A percentile compares a stretch with the other conserved stretches of the same genome.
Evolutionary conservation across 768 basidiomycete species (phyloP).

Genomic region (Auriculariales sp.): DNA sequence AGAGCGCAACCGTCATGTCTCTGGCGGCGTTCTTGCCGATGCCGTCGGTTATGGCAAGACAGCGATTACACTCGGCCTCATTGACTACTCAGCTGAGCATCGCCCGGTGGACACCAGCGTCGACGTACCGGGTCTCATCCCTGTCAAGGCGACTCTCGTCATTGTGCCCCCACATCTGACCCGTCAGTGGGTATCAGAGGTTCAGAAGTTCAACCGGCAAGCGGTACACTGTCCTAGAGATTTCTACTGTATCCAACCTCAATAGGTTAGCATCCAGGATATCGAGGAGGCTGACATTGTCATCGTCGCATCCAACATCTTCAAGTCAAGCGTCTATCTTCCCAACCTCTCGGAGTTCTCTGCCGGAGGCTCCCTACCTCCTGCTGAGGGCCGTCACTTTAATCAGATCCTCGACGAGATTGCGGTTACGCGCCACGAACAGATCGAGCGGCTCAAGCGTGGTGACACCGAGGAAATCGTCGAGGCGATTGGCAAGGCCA

Average conservation of each 20-base stretch:
- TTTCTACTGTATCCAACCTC: conserved; percentile 55
- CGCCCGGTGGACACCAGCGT: conserved; percentile 13
- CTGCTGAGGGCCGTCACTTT: conserved; percentile 75
- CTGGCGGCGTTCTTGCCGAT: conserved; percentile 88
- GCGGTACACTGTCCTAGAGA: conserved; percentile 46
- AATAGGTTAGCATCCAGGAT: conserved; percentile 57
- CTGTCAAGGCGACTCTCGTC: conserved; percentile 67
- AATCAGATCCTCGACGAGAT: conserved; percentile 61
- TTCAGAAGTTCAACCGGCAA: conserved; percentile 61
- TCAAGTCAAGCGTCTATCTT: conserved; percentile 62
- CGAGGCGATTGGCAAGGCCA: conserved; percentile 47
- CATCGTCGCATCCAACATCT: conserved; percentile 75
- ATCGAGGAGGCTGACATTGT: conserved; percentile 75
- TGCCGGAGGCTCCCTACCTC: conserved; percentile 51
- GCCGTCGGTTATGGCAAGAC: conserved; percentile 98
- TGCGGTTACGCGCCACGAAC: conserved; percentile 39
- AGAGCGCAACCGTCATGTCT: conserved; percentile 53
- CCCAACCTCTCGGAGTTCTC: conserved; percentile 62
- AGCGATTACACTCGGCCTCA: conserved; percentile 81
- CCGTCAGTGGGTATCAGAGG: conserved; percentile 81
- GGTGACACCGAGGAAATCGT: conserved; percentile 50
- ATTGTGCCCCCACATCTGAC: conserved; percentile 85
- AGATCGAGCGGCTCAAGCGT: conserved; percentile 53
- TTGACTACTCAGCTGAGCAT: conserved; percentile 50
- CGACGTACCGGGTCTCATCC: conserved; percentile 41